Conservation (phyloP, 2,329 filamentous ascomycete species). For the Hypoxylon sp. region DNA sequence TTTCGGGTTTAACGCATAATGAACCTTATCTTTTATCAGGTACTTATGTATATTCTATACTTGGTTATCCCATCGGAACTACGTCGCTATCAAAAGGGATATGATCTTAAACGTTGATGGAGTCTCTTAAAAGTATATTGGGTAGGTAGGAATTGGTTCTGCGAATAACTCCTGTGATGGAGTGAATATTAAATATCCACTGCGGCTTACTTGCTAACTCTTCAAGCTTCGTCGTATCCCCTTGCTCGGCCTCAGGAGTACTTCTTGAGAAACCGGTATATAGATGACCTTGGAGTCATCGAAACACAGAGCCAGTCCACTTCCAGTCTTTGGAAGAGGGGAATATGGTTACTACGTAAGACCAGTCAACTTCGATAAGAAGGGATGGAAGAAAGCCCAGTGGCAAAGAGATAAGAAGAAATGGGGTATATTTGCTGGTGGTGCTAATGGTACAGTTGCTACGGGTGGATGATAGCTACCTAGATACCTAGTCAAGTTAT, state of each 20-base stretch:
- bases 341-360: not conserved
- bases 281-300: not conserved
- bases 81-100: not conserved
- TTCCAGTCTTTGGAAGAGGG: not conserved
- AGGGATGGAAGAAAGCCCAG: not conserved
- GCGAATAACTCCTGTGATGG: too few species aligned
- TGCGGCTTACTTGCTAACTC: too few species aligned
- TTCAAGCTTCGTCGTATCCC: too few species aligned
- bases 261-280: too few species aligned
- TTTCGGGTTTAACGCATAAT: constrained; percentile 3
- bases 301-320: not conserved
- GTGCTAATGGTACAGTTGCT: constrained; percentile 12
- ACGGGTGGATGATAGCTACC: constrained; percentile 3
- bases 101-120: not conserved
- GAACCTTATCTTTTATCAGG: constrained; percentile 14
- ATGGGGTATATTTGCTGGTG: constrained; percentile 25
- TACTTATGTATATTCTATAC: not conserved
- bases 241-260: too few species aligned
- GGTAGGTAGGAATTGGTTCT: too few species aligned
- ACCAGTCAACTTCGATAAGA: not conserved
- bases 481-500: not conserved
- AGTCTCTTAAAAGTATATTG: not conserved
- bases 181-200: too few species aligned
- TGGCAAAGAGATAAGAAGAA: constrained; percentile 10
- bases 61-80: not conserved